Percentiles rank a stretch among this genome's conserved stretches.
phyloP scores from a whole-genome alignment of 106 monocot genomes.

The Phalaenopsis aphrodite region DNA sequence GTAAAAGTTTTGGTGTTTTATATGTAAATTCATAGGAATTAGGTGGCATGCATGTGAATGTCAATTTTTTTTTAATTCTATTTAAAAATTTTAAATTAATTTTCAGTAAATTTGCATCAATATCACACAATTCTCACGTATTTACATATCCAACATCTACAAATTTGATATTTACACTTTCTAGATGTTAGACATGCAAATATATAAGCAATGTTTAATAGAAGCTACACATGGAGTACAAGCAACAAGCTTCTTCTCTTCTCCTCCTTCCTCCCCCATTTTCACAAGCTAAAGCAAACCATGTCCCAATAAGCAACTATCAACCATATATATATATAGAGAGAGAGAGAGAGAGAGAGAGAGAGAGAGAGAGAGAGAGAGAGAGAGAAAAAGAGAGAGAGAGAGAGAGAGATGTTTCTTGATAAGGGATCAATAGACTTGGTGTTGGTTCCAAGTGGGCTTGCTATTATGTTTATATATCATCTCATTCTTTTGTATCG shows the following conservation, averaged over 20 bases:
- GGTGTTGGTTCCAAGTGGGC: conserved; percentile 59
- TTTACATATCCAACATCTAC: too few relatives aligned
- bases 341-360: not conserved
- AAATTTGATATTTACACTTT: too few relatives aligned
- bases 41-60: too few relatives aligned
- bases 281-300: not conserved
- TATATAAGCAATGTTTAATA: not conserved
- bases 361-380: too few relatives aligned
- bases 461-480: conserved; percentile 64
- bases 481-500: conserved; percentile 77
- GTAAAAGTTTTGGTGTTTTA: too few relatives aligned
- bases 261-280: not conserved
- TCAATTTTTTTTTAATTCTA: too few relatives aligned
- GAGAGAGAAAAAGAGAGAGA: too few relatives aligned
- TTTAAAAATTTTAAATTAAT: too few relatives aligned
- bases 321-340: not conserved
- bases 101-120: too few relatives aligned
- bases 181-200: too few relatives aligned
- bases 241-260: not conserved
- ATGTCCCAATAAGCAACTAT: not conserved
- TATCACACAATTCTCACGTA: too few relatives aligned
- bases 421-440: conserved; percentile 45
- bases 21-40: too few relatives aligned
- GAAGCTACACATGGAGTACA: not conserved
- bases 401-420: conserved; percentile 25